Evolutionary conservation across 257 asterid species (phyloP).

Genomic region (Solanum commersonii): DNA sequence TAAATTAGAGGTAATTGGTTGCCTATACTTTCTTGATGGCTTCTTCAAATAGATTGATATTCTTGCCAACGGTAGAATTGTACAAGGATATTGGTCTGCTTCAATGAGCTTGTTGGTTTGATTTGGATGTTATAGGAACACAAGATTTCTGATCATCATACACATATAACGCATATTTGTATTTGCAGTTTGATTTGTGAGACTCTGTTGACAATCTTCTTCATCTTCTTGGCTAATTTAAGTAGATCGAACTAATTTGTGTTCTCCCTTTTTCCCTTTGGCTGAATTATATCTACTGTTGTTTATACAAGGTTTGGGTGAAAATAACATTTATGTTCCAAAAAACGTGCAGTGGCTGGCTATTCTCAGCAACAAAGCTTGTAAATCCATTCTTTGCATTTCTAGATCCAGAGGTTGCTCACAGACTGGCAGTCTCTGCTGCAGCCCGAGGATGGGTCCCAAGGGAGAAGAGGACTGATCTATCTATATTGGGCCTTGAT

Average conservation of each 20-base stretch:
- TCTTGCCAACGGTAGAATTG: background rate
- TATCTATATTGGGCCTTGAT: conserved; percentile 48
- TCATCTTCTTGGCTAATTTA: background rate
- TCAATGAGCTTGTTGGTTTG: background rate
- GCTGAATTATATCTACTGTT: background rate
- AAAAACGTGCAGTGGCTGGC: conserved; percentile 78
- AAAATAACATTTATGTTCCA: background rate
- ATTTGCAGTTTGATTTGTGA: background rate
- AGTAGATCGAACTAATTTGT: background rate
- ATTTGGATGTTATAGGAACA: background rate
- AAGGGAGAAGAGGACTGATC: conserved; percentile 85
- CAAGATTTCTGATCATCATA: background rate
- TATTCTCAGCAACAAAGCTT: conserved; percentile 84
- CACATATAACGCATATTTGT: background rate
- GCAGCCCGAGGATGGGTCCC: conserved; percentile 99
- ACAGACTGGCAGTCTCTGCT: conserved; percentile 82
- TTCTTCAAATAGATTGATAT: background rate
- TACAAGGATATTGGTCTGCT: background rate
- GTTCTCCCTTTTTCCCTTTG: background rate
- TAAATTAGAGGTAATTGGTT: background rate
- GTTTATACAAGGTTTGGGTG: background rate
- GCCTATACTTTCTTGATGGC: background rate
- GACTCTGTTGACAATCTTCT: background rate
- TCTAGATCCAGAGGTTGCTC: conserved; percentile 95
- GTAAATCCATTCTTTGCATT: conserved; percentile 94